These are phyloP conservation scores for Vitis rotundifolia DNA, from an alignment of 164 flowering plant species.

Conservation along the genomic window DNA sequence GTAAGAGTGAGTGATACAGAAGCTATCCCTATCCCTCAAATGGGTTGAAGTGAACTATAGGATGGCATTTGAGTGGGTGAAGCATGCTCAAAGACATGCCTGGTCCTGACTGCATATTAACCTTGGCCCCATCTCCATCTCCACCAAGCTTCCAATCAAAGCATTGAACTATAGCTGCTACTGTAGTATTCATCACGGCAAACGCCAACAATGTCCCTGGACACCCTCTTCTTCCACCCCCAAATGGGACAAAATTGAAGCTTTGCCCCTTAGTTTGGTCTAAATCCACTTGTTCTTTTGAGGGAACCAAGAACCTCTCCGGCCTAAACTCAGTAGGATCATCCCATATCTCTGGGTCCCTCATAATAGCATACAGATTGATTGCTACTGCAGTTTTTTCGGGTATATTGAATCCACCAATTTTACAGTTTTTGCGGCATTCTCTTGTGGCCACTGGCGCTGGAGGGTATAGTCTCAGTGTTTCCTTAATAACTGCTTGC, in stretches of 20 bases:
- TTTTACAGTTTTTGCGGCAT: no score
- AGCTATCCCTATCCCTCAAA: no score
- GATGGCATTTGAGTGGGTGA: constrained; percentile 8
- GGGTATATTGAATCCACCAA: constrained; percentile 11
- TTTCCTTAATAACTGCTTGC: no score
- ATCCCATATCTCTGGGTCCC: constrained; percentile 8
- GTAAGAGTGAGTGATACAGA: no score
- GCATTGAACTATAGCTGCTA: constrained; percentile 19
- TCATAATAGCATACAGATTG: constrained; percentile 12
- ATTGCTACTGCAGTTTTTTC: constrained; percentile 7
- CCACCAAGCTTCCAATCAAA: constrained; percentile 14
- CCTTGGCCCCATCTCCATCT: constrained; percentile 1
- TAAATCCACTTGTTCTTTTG: not conserved
- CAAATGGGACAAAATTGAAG: constrained; percentile 14
- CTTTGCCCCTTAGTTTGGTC: not conserved
- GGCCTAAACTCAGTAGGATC: not conserved
- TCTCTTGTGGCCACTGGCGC: no score
- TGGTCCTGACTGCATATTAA: not conserved
- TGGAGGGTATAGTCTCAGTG: no score
- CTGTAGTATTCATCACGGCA: not conserved
- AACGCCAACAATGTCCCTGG: constrained; percentile 6
- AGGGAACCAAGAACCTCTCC: constrained; percentile 7
- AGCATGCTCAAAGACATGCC: constrained; percentile 13
- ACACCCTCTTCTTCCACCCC: constrained; percentile 13
- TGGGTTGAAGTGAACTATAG: constrained; percentile 10